Percentiles rank a stretch among this genome's conserved stretches.
phyloP scores from a whole-genome alignment of 1,284 basidiomycete genomes.

The Paramarasmius palmivorus region DNA sequence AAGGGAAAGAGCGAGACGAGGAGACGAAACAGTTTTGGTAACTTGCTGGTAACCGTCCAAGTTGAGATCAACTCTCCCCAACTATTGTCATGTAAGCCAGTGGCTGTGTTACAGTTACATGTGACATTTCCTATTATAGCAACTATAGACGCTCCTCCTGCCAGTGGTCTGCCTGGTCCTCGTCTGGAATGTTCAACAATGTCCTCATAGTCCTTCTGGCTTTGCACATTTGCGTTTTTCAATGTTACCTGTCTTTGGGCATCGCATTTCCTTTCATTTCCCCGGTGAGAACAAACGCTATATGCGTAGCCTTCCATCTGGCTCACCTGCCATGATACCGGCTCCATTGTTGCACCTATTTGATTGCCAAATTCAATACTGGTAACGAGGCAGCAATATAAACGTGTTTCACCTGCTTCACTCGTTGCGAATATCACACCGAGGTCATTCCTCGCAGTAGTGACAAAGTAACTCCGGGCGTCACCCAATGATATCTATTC shows the following conservation, averaged over 20 bases:
- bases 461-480: conserved; percentile 91
- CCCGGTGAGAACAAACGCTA: background rate
- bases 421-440: conserved; percentile 90
- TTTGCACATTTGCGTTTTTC: conserved; percentile 92
- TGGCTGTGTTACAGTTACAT: background rate
- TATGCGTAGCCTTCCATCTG: background rate
- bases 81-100: background rate
- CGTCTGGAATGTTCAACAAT: background rate
- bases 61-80: background rate
- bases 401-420: conserved; percentile 59
- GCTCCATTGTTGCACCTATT: conserved; percentile 76
- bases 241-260: conserved; percentile 76
- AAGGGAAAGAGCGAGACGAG: conserved; percentile 10
- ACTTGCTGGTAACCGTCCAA: conserved; percentile 5
- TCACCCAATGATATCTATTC: conserved; percentile 89
- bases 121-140: no score
- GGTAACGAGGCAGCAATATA: background rate
- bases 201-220: conserved; percentile 58
- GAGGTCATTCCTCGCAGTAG: conserved; percentile 91
- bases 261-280: conserved; percentile 70
- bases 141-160: no score
- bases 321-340: conserved; percentile 75
- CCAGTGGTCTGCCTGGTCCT: background rate
- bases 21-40: background rate
- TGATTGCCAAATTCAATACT: background rate